Percentiles rank a stretch among this genome's conserved stretches.
Conservation (phyloP, 176 grass and related monocot species). For the Musa troglodytarum region DNA sequence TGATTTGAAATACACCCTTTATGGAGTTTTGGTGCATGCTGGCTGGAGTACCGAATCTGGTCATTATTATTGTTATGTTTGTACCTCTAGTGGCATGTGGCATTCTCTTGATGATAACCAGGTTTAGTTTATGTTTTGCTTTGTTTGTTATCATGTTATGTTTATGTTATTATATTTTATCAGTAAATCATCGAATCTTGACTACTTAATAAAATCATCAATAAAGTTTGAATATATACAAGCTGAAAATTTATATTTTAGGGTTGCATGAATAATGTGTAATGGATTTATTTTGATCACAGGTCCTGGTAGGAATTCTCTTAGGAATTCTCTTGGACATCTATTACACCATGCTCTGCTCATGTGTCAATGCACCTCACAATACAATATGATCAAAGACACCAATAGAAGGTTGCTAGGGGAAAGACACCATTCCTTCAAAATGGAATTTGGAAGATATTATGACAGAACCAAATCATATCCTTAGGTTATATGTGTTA, state of each 20-base stretch:
- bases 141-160: neutral
- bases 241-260: neutral
- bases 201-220: too few species aligned
- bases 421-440: neutral
- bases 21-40: conserved; percentile 93
- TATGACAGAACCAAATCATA: neutral
- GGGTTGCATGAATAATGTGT: neutral
- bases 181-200: neutral
- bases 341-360: neutral
- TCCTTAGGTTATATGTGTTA: neutral
- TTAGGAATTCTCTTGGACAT: neutral
- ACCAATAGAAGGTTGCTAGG: neutral
- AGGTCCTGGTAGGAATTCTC: neutral
- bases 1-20: conserved; percentile 83
- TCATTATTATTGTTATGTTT: conserved; percentile 93
- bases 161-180: neutral
- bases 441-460: neutral
- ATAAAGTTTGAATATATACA: neutral
- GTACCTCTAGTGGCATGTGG: conserved; percentile 95
- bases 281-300: neutral
- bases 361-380: neutral
- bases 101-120: conserved; percentile 97
- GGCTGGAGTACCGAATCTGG: conserved; percentile 90
- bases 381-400: neutral
- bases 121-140: conserved; percentile 29